These are phyloP conservation scores for Mortierella hygrophila DNA, from an alignment of 192 early-diverging fungal species.

Conservation along the genomic window DNA sequence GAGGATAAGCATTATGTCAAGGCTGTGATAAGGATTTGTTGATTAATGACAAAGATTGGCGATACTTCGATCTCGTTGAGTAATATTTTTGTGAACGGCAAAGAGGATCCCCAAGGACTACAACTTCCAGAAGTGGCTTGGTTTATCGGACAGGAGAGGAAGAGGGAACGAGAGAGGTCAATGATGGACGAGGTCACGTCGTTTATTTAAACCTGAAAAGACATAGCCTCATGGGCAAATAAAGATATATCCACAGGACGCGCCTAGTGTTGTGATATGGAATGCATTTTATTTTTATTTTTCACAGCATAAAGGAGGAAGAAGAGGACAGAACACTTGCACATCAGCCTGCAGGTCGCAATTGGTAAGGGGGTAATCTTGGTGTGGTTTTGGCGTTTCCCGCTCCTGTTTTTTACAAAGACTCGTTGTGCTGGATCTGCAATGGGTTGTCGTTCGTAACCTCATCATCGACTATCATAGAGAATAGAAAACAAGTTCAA, in stretches of 20 bases:
- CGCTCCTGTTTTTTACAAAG: not conserved
- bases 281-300: not conserved
- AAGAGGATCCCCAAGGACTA: too few species aligned
- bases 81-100: too few species aligned
- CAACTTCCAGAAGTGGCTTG: slow-evolving; percentile 18
- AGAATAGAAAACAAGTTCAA: not conserved
- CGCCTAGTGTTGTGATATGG: not conserved
- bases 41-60: slow-evolving; percentile 53
- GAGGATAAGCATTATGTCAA: slow-evolving; percentile 51
- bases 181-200: too few species aligned
- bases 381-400: too few species aligned
- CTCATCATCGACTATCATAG: not conserved
- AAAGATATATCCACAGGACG: too few species aligned
- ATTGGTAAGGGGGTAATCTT: not conserved
- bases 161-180: too few species aligned
- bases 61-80: too few species aligned
- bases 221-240: too few species aligned
- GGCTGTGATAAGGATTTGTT: slow-evolving; percentile 48
- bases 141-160: not conserved
- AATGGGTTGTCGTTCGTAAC: not conserved
- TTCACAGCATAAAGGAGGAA: not conserved
- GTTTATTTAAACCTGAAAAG: too few species aligned
- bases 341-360: not conserved
- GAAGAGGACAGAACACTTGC: not conserved
- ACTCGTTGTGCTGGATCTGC: not conserved